Percentiles rank a stretch among this genome's conserved stretches.
Evolutionary conservation across 2,329 filamentous ascomycete species (phyloP).

Genomic region (Escovopsis sp.): DNA sequence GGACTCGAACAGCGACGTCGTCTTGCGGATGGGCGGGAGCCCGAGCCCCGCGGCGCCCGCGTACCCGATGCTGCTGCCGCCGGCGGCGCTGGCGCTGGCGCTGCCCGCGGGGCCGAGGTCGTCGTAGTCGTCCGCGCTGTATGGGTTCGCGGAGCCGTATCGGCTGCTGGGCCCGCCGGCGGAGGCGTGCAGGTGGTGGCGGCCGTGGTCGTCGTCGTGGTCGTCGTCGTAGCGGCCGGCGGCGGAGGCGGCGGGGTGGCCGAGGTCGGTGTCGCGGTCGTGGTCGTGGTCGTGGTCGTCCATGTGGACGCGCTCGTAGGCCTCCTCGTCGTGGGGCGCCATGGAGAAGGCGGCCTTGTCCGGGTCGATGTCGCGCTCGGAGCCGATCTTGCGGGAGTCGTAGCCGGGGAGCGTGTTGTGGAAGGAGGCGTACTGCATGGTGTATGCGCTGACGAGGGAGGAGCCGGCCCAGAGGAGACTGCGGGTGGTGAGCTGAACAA

Average conservation of each 20-base stretch:
- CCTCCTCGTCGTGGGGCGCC: conserved; percentile 50
- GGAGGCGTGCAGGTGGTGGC: too few species aligned
- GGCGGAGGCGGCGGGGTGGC: conserved; percentile 9
- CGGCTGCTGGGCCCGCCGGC: conserved; percentile 8
- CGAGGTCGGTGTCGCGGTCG: too few species aligned
- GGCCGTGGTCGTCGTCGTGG: too few species aligned
- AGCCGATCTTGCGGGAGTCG: conserved; percentile 31
- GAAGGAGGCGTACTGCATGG: conserved; percentile 45
- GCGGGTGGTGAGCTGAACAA: not conserved
- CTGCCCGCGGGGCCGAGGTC: conserved; percentile 26
- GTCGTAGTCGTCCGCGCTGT: conserved; percentile 24
- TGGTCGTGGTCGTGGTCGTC: conserved; percentile 33
- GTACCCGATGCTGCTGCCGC: conserved; percentile 38
- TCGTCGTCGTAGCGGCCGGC: conserved; percentile 15
- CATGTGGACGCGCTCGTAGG: conserved; percentile 46
- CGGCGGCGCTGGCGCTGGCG: conserved; percentile 24
- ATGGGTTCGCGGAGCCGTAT: conserved; percentile 24
- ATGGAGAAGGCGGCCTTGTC: conserved; percentile 57
- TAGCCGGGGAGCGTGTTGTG: conserved; percentile 49
- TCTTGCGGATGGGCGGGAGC: conserved; percentile 13
- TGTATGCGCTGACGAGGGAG: conserved; percentile 43
- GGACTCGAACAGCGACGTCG: conserved; percentile 32
- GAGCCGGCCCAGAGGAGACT: conserved; percentile 42
- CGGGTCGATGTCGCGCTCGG: conserved; percentile 43
- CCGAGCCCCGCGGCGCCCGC: conserved; percentile 10